Conservation (phyloP, 306 rosid genomes). For the Lablab purpureus region DNA sequence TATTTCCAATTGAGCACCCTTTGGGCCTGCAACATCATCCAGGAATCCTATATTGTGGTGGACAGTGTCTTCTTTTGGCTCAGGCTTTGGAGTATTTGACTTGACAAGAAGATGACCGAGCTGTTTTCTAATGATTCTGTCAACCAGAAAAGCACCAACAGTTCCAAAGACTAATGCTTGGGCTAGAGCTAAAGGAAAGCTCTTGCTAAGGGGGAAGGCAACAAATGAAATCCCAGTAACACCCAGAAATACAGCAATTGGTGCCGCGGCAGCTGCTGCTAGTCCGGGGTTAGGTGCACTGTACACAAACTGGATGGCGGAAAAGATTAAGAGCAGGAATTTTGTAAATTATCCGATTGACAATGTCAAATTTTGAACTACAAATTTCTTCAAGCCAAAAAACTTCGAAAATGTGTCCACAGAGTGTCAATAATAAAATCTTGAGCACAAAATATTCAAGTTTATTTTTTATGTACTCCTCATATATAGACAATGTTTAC, state of each 20-base stretch:
- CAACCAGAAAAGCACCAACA: conserved; percentile 70
- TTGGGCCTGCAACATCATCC: conserved; percentile 87
- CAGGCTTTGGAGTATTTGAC: conserved; percentile 50
- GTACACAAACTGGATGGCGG: conserved; percentile 77
- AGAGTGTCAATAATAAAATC: neutral
- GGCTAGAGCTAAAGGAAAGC: conserved; percentile 58
- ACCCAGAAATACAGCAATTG: conserved; percentile 82
- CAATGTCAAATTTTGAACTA: conserved; percentile 5
- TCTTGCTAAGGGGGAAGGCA: conserved; percentile 83
- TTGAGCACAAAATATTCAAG: neutral
- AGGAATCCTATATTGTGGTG: conserved; percentile 74
- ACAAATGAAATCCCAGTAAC: conserved; percentile 78
- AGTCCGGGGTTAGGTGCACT: conserved; percentile 95
- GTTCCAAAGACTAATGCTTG: conserved; percentile 82
- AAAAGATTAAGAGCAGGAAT: conserved; percentile 37
- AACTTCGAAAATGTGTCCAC: neutral
- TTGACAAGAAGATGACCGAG: conserved; percentile 87
- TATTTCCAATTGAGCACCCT: conserved; percentile 86
- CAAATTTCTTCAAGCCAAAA: conserved; percentile 33
- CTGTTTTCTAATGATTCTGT: conserved; percentile 76
- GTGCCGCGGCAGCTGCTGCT: conserved; percentile 98
- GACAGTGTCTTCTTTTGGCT: conserved; percentile 51
- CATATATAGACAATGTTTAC: neutral
- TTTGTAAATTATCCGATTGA: neutral
- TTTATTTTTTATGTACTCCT: neutral